Base-by-base conservation (phyloP, 1,284 basidiomycete genomes). In the Austropuccinia psidii region DNA sequence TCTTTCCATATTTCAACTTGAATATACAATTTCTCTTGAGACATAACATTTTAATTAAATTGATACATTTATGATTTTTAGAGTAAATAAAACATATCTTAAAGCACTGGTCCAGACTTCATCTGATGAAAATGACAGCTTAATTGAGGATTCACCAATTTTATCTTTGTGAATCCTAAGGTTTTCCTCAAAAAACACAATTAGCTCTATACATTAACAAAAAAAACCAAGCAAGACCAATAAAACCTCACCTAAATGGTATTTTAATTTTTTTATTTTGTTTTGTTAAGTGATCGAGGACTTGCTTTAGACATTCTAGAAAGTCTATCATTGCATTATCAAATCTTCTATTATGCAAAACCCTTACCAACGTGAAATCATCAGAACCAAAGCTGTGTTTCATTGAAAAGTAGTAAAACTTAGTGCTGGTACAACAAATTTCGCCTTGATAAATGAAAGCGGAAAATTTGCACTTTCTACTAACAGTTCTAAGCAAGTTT, bases 241-340 rank as follows among this genome's bases (percentile, higher is more conserved):
- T 35, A 41, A 75, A 52, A 77, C 85, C 87, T 81, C 79, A 89
- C 91, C 88, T 85, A 81, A 94, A 90, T 24, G 90, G 92, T 77
- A 93, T 87, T 74, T 93, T 90, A 54, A 94, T 83, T 65, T 83
- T 82, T 27, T 85, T 76, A 77, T 94, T 90, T 77, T 89, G 86
- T 15, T 85, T 83, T 78, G 86, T 87, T 43, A 91, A 90, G 78
- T 88, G 87, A 68, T 95, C 93, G 80, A 90, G 88, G 45, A 97
- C 83, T 79, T 98, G 93, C 77, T 91, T 88, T 50, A 98, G 83
- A 79, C 94, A 97, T 76, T 97, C 93, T 54, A 99, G 84, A 77
- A 98, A 92, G 2, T 91, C 92, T 4, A 95, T 91, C 88, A 98
- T 95, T 1, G 90, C 96, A 76, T 90, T 87, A 81, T 98, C 95